Conservation (phyloP, 1,284 basidiomycete genomes). For the Puccinia novopanici region DNA sequence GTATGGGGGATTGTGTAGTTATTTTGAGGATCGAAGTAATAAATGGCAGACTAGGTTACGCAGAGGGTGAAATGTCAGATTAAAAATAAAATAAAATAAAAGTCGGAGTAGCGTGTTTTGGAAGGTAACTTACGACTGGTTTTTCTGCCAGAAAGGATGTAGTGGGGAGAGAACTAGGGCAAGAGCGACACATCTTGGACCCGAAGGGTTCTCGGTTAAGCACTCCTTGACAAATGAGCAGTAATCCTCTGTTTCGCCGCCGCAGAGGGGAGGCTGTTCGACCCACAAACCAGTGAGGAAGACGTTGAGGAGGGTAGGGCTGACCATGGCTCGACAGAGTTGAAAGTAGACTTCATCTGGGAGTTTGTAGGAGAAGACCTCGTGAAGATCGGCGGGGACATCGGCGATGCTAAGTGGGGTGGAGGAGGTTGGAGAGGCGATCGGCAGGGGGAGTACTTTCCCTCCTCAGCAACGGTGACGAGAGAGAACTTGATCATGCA, state of each 20-base stretch:
- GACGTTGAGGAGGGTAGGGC: slow-evolving; percentile 84
- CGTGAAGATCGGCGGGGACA: slow-evolving; percentile 85
- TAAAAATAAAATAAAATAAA: background rate
- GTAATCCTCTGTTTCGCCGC: slow-evolving; percentile 92
- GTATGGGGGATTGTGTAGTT: slow-evolving; percentile 68
- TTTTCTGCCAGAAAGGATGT: slow-evolving; percentile 52
- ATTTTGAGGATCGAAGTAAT: slow-evolving; percentile 61
- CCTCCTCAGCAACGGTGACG: slow-evolving; percentile 82
- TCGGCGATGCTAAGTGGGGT: slow-evolving; percentile 66
- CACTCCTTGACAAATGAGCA: slow-evolving; percentile 91
- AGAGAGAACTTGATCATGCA: slow-evolving; percentile 91
- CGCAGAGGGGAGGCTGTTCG: slow-evolving; percentile 87
- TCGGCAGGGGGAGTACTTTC: slow-evolving; percentile 82
- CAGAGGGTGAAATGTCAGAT: background rate
- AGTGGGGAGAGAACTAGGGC: slow-evolving; percentile 43
- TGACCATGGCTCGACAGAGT: slow-evolving; percentile 84
- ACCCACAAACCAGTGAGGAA: slow-evolving; percentile 77
- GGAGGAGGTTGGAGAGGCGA: slow-evolving; percentile 67
- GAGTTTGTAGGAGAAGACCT: slow-evolving; percentile 89
- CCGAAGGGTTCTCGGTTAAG: slow-evolving; percentile 83
- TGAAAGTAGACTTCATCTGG: slow-evolving; percentile 97
- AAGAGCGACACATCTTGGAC: slow-evolving; percentile 81
- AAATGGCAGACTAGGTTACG: slow-evolving; percentile 59
- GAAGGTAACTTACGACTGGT: slow-evolving; percentile 41
- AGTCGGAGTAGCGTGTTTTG: no score